phyloP scores from a whole-genome alignment of 306 rosid genomes.

The Erythrophleum fordii region DNA sequence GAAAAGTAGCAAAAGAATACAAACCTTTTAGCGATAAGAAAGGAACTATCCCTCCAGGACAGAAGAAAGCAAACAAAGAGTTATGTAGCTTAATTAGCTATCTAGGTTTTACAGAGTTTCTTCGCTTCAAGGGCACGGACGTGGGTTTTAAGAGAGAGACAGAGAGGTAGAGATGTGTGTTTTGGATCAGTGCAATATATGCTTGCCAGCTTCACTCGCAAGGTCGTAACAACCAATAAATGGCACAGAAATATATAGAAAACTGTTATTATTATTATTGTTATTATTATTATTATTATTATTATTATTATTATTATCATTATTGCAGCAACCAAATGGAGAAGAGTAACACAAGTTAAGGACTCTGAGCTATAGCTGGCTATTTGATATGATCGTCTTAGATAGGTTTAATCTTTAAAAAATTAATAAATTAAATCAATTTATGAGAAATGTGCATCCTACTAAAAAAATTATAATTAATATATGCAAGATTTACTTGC shows the following conservation, averaged over 20 bases:
- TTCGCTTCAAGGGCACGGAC: slow-evolving; percentile 97
- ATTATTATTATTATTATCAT: no score
- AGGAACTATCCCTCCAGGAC: slow-evolving; percentile 24
- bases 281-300: not conserved
- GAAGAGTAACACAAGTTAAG: slow-evolving; percentile 2
- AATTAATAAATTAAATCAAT: not conserved
- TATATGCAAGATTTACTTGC: not conserved
- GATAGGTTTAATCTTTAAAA: not conserved
- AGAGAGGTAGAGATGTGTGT: slow-evolving; percentile 41
- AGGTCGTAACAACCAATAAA: slow-evolving; percentile 57
- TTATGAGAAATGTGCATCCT: not conserved
- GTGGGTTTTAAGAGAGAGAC: slow-evolving; percentile 46
- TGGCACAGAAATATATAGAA: slow-evolving; percentile 91
- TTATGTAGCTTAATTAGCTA: not conserved
- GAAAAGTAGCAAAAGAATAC: slow-evolving; percentile 24
- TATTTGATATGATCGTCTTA: not conserved
- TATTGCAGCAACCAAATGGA: not conserved
- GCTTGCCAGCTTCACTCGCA: slow-evolving; percentile 47
- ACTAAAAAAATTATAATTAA: not conserved
- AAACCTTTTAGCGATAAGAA: slow-evolving; percentile 50
- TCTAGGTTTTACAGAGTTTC: slow-evolving; percentile 37
- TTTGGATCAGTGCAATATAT: slow-evolving; percentile 61
- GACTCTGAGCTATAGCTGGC: not conserved
- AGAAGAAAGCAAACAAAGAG: slow-evolving; percentile 55
- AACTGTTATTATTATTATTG: not conserved